Conservation (phyloP, 768 basidiomycete species). For the Galerina sulciceps region DNA sequence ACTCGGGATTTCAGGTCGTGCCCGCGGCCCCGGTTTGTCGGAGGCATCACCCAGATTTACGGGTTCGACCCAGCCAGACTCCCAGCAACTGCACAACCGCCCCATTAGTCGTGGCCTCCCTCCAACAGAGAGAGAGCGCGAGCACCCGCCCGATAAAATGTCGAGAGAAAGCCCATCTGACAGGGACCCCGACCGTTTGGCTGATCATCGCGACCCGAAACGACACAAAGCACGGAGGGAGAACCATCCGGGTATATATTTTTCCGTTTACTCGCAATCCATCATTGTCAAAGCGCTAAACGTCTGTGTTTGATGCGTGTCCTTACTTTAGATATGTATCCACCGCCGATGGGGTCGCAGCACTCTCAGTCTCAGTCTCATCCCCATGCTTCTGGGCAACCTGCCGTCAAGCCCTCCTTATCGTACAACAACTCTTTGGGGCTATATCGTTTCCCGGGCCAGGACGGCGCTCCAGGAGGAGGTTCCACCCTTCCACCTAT, state of each 20-base stretch:
- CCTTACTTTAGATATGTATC: conserved; percentile 11
- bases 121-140: conserved; percentile 34
- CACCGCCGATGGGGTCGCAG: conserved; percentile 17
- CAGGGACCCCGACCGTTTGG: conserved; percentile 43
- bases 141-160: conserved; percentile 28
- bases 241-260: conserved; percentile 26
- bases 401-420: background rate
- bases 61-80: conserved; percentile 16
- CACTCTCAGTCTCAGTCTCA: conserved; percentile 1
- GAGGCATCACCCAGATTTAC: conserved; percentile 13
- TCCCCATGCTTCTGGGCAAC: background rate
- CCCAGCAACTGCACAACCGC: conserved; percentile 20
- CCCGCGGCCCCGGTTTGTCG: conserved; percentile 13
- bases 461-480: conserved; percentile 6
- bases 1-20: conserved; percentile 12
- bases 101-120: conserved; percentile 6
- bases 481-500: conserved; percentile 17
- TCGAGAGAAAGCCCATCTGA: conserved; percentile 21
- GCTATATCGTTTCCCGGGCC: conserved; percentile 9
- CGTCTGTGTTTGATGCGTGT: background rate
- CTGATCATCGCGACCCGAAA: conserved; percentile 53
- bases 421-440: conserved; percentile 8
- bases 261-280: conserved; percentile 2
- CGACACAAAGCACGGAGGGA: conserved; percentile 51
- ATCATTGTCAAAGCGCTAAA: conserved; percentile 6